Percentiles rank a stretch among this genome's conserved stretches.
These are phyloP conservation scores for Pholiota microspora DNA, from an alignment of 768 basidiomycete species.

Conservation along the genomic window DNA sequence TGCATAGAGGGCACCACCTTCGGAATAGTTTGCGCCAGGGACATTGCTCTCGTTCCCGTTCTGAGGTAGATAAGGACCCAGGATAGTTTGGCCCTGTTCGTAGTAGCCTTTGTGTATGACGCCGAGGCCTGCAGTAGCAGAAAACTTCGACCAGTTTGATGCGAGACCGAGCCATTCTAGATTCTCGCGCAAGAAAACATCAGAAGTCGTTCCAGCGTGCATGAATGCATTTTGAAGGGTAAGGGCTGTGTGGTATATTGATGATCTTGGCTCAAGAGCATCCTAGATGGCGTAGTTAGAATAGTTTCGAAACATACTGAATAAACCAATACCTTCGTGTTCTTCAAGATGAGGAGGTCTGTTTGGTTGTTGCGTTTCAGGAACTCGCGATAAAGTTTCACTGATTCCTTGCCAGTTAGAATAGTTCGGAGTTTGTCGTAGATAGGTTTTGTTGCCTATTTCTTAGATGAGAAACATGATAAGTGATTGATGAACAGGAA, in stretches of 20 bases:
- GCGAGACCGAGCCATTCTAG: slow-evolving; percentile 95
- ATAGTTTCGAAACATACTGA: not conserved
- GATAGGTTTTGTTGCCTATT: slow-evolving; percentile 54
- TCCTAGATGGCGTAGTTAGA: slow-evolving; percentile 50
- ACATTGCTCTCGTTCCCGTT: slow-evolving; percentile 73
- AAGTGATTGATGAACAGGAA: not conserved
- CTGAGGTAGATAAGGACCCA: slow-evolving; percentile 91
- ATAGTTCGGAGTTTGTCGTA: slow-evolving; percentile 82
- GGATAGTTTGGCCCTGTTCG: slow-evolving; percentile 87
- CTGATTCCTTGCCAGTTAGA: slow-evolving; percentile 86
- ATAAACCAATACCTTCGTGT: slow-evolving; percentile 67
- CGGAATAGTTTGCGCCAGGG: slow-evolving; percentile 81
- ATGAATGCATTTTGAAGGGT: slow-evolving; percentile 97
- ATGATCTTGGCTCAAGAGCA: slow-evolving; percentile 87
- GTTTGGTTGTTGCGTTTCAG: slow-evolving; percentile 91
- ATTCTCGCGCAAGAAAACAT: slow-evolving; percentile 91
- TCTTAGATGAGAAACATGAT: not conserved
- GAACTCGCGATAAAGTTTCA: slow-evolving; percentile 94
- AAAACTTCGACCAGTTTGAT: slow-evolving; percentile 98
- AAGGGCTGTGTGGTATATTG: slow-evolving; percentile 95
- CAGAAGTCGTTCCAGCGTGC: slow-evolving; percentile 97
- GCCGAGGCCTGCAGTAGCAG: slow-evolving; percentile 93
- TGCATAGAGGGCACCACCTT: slow-evolving; percentile 95
- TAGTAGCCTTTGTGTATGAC: slow-evolving; percentile 98
- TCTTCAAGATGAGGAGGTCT: slow-evolving; percentile 88